These are phyloP conservation scores for Sutorius australiensis DNA, from an alignment of 768 basidiomycete genomes.

Conservation along the genomic window DNA sequence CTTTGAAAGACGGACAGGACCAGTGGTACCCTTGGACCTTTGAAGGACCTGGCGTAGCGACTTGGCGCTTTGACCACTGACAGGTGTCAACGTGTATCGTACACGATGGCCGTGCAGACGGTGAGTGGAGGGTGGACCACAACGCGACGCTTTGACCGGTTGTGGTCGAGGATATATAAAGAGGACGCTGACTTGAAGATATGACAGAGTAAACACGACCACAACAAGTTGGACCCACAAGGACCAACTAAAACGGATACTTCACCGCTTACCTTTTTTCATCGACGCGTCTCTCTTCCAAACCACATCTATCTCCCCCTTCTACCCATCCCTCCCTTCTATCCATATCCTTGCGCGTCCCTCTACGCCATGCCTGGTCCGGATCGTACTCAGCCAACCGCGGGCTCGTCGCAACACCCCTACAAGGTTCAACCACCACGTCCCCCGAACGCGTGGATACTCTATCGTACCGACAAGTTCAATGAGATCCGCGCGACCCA, in stretches of 20 bases:
- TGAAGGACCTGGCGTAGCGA: background rate
- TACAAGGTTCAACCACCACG: conserved; percentile 45
- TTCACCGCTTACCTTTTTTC: conserved; percentile 22
- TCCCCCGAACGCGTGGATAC: conserved; percentile 80
- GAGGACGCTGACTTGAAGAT: background rate
- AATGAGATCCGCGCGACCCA: conserved; percentile 21
- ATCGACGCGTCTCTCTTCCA: conserved; percentile 27
- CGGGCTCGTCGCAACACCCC: conserved; percentile 2
- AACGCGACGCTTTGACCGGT: conserved; percentile 8
- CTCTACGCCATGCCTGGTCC: conserved; percentile 23
- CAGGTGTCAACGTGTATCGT: conserved; percentile 10
- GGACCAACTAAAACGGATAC: conserved; percentile 33
- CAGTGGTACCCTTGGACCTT: background rate
- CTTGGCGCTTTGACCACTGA: conserved; percentile 16
- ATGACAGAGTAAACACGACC: conserved; percentile 26
- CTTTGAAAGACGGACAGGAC: background rate
- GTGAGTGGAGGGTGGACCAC: conserved; percentile 15
- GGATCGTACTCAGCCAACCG: conserved; percentile 2
- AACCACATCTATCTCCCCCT: conserved; percentile 19
- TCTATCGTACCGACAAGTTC: conserved; percentile 66
- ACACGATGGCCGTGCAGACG: conserved; percentile 8
- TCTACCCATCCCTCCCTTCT: conserved; percentile 1
- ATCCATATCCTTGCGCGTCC: conserved; percentile 7
- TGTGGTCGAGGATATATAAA: conserved; percentile 13
- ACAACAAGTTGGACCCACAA: conserved; percentile 35